These are phyloP conservation scores for Apiotrichum laibachii DNA, from an alignment of 1,284 basidiomycete species.

Conservation along the genomic window DNA sequence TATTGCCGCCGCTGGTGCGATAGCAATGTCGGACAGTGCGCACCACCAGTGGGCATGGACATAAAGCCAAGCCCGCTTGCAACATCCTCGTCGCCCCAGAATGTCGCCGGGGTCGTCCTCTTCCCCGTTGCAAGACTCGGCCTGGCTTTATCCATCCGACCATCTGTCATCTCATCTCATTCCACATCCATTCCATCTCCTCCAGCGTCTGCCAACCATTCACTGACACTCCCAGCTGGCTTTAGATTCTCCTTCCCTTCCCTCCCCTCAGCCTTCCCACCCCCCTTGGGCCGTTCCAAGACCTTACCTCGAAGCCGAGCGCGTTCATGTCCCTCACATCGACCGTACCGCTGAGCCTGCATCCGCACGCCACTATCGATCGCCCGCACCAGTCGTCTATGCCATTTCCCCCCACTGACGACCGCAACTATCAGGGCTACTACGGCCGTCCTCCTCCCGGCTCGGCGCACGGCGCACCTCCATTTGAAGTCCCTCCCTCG, in stretches of 20 bases:
- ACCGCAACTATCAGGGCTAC: constrained; percentile 27
- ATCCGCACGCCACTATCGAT: constrained; percentile 13
- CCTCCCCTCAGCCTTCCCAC: background rate
- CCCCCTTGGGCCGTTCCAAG: too few species aligned
- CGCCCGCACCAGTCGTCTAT: constrained; percentile 17
- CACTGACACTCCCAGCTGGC: background rate
- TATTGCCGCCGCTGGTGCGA: background rate
- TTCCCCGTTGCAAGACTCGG: background rate
- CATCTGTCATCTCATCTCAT: background rate
- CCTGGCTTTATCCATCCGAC: background rate
- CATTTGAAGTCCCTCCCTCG: constrained; percentile 20
- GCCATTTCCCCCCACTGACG: constrained; percentile 27
- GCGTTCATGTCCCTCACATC: constrained; percentile 25
- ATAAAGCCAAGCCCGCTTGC: background rate
- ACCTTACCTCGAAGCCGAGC: background rate
- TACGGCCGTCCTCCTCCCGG: constrained; percentile 31
- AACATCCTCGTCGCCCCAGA: background rate
- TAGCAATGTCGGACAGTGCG: too few species aligned
- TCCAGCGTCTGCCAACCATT: background rate
- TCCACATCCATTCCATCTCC: too few species aligned
- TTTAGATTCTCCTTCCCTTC: background rate
- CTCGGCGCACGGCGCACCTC: constrained; percentile 34
- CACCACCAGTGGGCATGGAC: too few species aligned
- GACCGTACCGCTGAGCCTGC: constrained; percentile 18
- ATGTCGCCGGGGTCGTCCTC: background rate